A percentile compares a stretch with the other conserved stretches of the same genome.
phyloP scores from a whole-genome alignment of 225 moss, liverwort and hornwort genomes.

The Bryum argenteum region DNA sequence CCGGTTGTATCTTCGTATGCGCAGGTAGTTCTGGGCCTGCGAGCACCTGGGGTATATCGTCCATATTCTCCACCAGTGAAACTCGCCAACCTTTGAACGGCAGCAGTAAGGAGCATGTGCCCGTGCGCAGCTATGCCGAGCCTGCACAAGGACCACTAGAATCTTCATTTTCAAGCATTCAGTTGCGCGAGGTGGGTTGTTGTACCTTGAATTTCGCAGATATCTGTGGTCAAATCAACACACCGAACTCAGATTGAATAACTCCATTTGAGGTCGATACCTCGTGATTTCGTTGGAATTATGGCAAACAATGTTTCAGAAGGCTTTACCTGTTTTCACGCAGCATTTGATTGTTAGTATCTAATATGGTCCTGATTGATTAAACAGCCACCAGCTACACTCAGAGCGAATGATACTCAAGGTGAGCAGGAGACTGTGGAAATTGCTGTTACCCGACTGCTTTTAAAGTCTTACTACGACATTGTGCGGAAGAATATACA shows the following conservation, averaged over 20 bases:
- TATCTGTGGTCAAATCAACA: constrained; percentile 2
- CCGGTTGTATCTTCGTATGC: constrained; percentile 1
- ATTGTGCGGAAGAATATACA: constrained; percentile 97
- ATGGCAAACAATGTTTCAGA: constrained; percentile 8
- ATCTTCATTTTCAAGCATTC: constrained; percentile 86
- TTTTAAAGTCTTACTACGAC: constrained; percentile 95
- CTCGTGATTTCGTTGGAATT: constrained; percentile 15
- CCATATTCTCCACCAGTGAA: constrained; percentile 90
- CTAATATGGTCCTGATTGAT: constrained; percentile 26
- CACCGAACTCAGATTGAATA: background rate
- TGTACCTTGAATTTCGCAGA: constrained; percentile 16
- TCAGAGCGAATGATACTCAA: constrained; percentile 91
- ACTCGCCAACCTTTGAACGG: constrained; percentile 63
- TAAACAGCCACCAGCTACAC: constrained; percentile 79
- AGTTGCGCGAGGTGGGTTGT: constrained; percentile 76
- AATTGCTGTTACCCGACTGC: constrained; percentile 89
- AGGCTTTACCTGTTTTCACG: background rate
- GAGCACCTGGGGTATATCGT: constrained; percentile 97
- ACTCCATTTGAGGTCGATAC: background rate
- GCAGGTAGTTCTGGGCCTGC: constrained; percentile 67
- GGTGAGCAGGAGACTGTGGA: constrained; percentile 97
- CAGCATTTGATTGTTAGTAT: background rate
- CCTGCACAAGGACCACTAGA: constrained; percentile 83
- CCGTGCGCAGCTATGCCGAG: constrained; percentile 78
- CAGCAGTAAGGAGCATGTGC: constrained; percentile 80